Evolutionary conservation across 495 filamentous ascomycete species (phyloP).

Genomic region (Neurospora sublineolata): DNA sequence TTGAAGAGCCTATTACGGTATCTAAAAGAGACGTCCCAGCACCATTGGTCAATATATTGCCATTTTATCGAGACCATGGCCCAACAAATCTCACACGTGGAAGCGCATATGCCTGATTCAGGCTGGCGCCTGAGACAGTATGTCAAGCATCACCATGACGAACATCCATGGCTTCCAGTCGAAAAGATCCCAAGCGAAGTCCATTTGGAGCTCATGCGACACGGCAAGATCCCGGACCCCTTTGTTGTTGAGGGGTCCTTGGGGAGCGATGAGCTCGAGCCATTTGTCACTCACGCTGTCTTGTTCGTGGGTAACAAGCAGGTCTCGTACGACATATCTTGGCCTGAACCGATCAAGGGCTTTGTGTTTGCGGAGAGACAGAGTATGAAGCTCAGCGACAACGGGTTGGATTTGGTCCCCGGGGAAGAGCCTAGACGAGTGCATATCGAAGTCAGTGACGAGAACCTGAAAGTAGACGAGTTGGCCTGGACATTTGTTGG

Average conservation of each 20-base stretch:
- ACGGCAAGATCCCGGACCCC: slow-evolving; percentile 43
- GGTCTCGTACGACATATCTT: slow-evolving; percentile 55
- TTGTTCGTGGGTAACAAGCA: slow-evolving; percentile 33
- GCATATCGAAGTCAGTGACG: slow-evolving; percentile 11
- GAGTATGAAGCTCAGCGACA: slow-evolving; percentile 32
- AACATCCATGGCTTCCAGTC: slow-evolving; percentile 13
- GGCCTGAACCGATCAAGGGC: slow-evolving; percentile 65
- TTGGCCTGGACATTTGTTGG: slow-evolving; percentile 19
- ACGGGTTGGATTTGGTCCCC: slow-evolving; percentile 37
- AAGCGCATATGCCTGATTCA: neutral
- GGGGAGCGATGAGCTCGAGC: slow-evolving; percentile 27
- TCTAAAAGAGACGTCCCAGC: neutral
- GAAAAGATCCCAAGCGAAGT: slow-evolving; percentile 12
- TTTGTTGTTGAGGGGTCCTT: slow-evolving; percentile 39
- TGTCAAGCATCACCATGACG: neutral
- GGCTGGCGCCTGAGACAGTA: slow-evolving; percentile 13
- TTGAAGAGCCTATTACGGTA: neutral
- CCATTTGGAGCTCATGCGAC: slow-evolving; percentile 15
- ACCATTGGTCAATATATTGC: neutral
- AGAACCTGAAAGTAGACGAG: neutral
- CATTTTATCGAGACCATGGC: neutral
- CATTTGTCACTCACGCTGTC: slow-evolving; percentile 38
- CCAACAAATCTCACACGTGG: neutral
- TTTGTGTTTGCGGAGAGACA: slow-evolving; percentile 34
- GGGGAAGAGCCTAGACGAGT: slow-evolving; percentile 25